Percentiles rank a stretch among this genome's conserved stretches.
Evolutionary conservation across 2,329 filamentous ascomycete genomes (phyloP).

Genomic region (Fusarium fracticaudum): DNA sequence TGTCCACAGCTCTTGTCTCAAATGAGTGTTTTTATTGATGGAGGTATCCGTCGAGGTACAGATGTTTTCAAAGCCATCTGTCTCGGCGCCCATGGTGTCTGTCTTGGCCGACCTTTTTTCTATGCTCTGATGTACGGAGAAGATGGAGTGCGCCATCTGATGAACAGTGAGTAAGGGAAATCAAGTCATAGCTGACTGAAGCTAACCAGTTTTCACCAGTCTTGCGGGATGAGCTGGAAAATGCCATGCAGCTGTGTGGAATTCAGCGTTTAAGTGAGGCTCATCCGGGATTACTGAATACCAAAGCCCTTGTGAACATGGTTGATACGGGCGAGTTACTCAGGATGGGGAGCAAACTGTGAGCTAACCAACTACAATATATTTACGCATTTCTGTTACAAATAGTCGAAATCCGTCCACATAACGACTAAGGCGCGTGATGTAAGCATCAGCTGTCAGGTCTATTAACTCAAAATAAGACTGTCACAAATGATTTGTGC

Average conservation of each 20-base stretch:
- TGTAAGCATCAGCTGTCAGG: neutral
- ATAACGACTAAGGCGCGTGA: rapidly evolving
- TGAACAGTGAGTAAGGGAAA: neutral
- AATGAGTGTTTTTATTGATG: rapidly evolving
- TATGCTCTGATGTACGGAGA: neutral
- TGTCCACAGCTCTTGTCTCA: rapidly evolving
- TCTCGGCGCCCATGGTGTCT: neutral
- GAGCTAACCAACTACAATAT: rapidly evolving
- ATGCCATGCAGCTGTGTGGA: neutral
- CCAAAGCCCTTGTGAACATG: neutral
- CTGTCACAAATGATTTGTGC: neutral
- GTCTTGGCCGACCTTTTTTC: neutral
- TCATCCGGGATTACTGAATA: neutral
- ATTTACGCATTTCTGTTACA: rapidly evolving
- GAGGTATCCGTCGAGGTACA: neutral
- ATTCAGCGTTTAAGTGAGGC: rapidly evolving
- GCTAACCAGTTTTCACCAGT: rapidly evolving
- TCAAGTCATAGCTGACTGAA: rapidly evolving
- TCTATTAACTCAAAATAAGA: neutral
- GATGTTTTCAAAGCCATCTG: neutral
- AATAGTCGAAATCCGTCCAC: rapidly evolving
- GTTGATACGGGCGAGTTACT: neutral
- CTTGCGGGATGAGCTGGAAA: neutral
- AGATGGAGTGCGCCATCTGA: neutral
- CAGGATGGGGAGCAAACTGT: rapidly evolving